Base-by-base conservation (phyloP, 257 asterid species). In the Solanum piurae region DNA sequence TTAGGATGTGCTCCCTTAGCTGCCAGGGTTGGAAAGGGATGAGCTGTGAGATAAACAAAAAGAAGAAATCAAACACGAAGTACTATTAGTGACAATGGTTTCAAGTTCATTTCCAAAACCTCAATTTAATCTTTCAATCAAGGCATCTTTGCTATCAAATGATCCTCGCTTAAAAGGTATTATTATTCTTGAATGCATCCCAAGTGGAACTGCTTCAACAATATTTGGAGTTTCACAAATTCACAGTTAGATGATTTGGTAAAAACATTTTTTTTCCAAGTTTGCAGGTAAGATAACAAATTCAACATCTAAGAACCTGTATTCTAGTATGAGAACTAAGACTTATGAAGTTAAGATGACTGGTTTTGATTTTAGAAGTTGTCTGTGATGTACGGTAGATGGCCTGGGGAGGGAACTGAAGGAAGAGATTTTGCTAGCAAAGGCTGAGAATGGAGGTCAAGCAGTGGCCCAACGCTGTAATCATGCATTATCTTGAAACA, bases 41-140 rank as follows among this genome's bases (percentile, higher is more conserved):
- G 94, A 34, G 98, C 98, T 97, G 99, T 2, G 99, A 97, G 89
- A 95, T 95, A 85, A 95, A 95, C n/a, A 95, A 94, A 85, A 95
- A 94, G 87, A 95, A 93, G 34, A 40, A 42, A 40, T 42, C 62
- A 77, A 42, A 77, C 37, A 77, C 33, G 34, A 25, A 16, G 14
- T 27, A 4, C 9, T 16, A 79, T 44, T 79, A 79, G 8, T 27
- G 85, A 10, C 25, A 46, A 14, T 44, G 0, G 33, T 27, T 44
- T 79, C 38, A 37, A 44, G 34, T 79, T 14, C 85, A 79, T 29
- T 79, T 79, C 85, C 66, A 49, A 31, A 79, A 79, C 38, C 84
- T 44, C 40, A 44, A 13, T 79, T 14, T 14, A 14, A 79, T 44
- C 64, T 13, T 44, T 44, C 66, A 27, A 44, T 27, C 66, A 9